Evolutionary conservation across 164 flowering plant species (phyloP).

Genomic region (Brasenia schreberi): DNA sequence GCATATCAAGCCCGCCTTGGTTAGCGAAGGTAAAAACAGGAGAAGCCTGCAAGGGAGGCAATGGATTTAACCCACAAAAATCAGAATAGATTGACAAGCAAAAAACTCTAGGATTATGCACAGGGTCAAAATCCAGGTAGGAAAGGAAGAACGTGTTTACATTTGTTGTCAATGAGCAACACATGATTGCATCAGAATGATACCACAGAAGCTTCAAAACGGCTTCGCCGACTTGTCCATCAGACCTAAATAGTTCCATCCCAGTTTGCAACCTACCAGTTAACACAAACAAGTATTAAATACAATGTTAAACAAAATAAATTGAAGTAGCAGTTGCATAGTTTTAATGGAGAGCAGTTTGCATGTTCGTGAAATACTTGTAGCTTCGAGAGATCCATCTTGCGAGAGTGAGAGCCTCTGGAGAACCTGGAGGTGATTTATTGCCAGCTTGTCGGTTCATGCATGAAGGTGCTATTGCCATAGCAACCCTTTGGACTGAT

Average conservation of each 20-base stretch:
- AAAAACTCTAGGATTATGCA: neutral
- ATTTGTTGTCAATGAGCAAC: constrained; percentile 58
- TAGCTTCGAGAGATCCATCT: constrained; percentile 95
- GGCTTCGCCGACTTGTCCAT: constrained; percentile 31
- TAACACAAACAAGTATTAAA: too few species aligned
- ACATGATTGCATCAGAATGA: constrained; percentile 82
- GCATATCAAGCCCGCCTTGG: constrained; percentile 93
- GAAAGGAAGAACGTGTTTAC: too few species aligned
- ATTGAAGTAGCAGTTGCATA: too few species aligned
- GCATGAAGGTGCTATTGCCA: constrained; percentile 79
- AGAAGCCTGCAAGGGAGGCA: constrained; percentile 33
- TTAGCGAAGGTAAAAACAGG: constrained; percentile 89
- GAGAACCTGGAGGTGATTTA: constrained; percentile 59
- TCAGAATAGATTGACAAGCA: neutral
- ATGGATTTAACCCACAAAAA: neutral
- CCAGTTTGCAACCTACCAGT: constrained; percentile 58
- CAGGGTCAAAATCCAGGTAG: too few species aligned
- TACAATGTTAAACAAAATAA: too few species aligned
- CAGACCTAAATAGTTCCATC: constrained; percentile 49
- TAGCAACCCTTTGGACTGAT: constrained; percentile 85
- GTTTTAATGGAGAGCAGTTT: too few species aligned
- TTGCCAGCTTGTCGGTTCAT: constrained; percentile 37
- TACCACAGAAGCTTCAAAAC: constrained; percentile 74
- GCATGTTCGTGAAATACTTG: constrained; percentile 21
- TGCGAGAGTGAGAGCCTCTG: constrained; percentile 77